These are phyloP conservation scores for Camellia japonica DNA, from an alignment of 148 eudicot species.

Conservation along the genomic window DNA sequence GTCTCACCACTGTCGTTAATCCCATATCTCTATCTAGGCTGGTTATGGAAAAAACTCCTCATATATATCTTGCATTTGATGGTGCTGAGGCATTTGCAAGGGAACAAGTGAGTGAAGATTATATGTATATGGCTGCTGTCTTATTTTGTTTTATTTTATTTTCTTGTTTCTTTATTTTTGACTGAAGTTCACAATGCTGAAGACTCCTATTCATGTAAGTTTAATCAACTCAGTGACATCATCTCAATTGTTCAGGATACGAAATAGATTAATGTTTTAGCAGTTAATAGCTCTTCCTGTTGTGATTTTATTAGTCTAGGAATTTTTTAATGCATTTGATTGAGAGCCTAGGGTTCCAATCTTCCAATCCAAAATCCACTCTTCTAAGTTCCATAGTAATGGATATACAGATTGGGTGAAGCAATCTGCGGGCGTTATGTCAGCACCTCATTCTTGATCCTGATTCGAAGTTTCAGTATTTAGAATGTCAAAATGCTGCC, in stretches of 20 bases:
- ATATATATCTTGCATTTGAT: conserved; percentile 77
- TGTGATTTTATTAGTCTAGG: not conserved
- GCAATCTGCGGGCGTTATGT: not conserved
- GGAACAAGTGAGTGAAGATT: conserved; percentile 62
- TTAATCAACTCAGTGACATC: not conserved
- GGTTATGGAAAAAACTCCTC: conserved; percentile 92
- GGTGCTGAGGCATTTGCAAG: conserved; percentile 94
- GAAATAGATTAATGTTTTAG: not conserved
- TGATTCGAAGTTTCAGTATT: no score
- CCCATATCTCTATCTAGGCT: conserved; percentile 73
- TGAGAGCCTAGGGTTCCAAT: not conserved
- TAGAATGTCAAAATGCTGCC: no score
- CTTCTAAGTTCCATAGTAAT: not conserved
- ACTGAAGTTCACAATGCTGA: not conserved
- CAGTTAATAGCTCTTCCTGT: not conserved
- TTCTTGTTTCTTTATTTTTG: not conserved
- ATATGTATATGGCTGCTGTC: not conserved
- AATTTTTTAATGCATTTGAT: not conserved
- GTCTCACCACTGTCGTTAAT: conserved; percentile 74
- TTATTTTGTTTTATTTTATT: not conserved
- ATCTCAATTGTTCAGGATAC: not conserved
- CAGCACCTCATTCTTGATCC: not conserved
- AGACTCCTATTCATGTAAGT: not conserved
- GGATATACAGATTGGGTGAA: not conserved
- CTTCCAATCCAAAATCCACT: not conserved